Base-by-base conservation (phyloP, 352 stramenopile species). In the Pythium plurisporium region DNA sequence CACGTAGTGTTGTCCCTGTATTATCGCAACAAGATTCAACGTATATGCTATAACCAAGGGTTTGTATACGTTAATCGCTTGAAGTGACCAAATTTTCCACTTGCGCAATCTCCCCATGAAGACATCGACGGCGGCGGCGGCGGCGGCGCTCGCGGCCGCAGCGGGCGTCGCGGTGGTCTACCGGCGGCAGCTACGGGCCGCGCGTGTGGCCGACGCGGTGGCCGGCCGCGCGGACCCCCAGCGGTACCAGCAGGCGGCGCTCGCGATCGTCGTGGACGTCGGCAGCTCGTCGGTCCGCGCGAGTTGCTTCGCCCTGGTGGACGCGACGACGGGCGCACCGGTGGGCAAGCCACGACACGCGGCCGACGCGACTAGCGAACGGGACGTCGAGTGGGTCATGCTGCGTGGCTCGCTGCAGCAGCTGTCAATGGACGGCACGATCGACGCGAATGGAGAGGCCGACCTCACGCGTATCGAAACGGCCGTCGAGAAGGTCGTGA, bases 221-320 rank as follows among this genome's bases (percentile, higher is more conserved):
- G 41, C 31, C 5, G 71, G 75, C 0, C 17, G 67, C 15, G 71
- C 73, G 10, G 56, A 76, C 23, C 66, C 69, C n/a, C 43, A 74
- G n/a, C 47, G 67, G 30, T 87, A 86, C 58, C 66, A 62, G 20
- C 68, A 67, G 15, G 55, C 73, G 22, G 74, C 79, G 22, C 57
- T 88, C 26, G 64, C 77, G 38, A 64, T 98, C 44, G 82, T 94
- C 30, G 66, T 98, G 27, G 94, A 98, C 68, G 76, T 98, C 26
- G 94, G 93, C 53, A 98, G 89, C 69, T 98, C 89, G 17, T 97
- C 89, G 34, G 80, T 98, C 46, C 89, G 93, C 43, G 88, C 87
- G 57, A 96, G 82, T 51, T 91, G 87, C 42, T 98, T 96, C 52
- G 72, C 79, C 12, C 49, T 89, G 5, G 62, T 88, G 17, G 59